Evolutionary conservation across 768 basidiomycete species (phyloP).

Genomic region (Trametes maxima): DNA sequence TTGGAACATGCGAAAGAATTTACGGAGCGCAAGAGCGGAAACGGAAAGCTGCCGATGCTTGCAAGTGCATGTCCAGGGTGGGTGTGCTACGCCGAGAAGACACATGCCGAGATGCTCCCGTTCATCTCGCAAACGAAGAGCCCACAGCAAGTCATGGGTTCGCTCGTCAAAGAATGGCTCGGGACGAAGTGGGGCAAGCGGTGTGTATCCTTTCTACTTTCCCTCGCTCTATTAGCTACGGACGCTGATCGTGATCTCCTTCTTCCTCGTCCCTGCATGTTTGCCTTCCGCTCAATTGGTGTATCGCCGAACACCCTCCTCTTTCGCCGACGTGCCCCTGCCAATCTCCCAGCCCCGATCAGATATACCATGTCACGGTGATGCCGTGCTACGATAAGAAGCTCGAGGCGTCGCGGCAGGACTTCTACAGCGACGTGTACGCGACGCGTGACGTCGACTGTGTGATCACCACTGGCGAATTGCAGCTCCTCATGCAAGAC

Average conservation of each 20-base stretch:
- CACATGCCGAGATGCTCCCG: constrained; percentile 91
- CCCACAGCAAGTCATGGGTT: constrained; percentile 93
- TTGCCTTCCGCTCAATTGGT: constrained; percentile 3
- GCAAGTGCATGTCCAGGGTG: constrained; percentile 98
- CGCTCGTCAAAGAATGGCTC: constrained; percentile 89
- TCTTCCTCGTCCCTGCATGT: background rate
- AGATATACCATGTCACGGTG: constrained; percentile 94
- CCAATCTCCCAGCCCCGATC: constrained; percentile 59
- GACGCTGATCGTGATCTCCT: background rate
- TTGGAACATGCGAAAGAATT: constrained; percentile 84
- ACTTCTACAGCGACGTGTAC: constrained; percentile 85
- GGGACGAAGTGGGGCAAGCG: constrained; percentile 61
- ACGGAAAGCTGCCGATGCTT: constrained; percentile 76
- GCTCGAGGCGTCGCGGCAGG: constrained; percentile 92
- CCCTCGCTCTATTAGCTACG: background rate
- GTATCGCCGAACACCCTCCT: background rate
- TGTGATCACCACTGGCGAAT: constrained; percentile 95
- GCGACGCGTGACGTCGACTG: constrained; percentile 94
- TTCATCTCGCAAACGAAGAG: constrained; percentile 89
- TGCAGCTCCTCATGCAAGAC: constrained; percentile 82
- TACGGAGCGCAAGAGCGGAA: constrained; percentile 56
- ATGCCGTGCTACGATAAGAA: constrained; percentile 99
- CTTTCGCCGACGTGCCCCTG: background rate
- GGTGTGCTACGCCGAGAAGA: constrained; percentile 99
- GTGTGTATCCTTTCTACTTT: constrained; percentile 48